Evolutionary conservation across 1,284 basidiomycete genomes (phyloP), one percentile per base, ranked within the genome.

Genomic region (Cutaneotrichosporon curvatum): DNA sequence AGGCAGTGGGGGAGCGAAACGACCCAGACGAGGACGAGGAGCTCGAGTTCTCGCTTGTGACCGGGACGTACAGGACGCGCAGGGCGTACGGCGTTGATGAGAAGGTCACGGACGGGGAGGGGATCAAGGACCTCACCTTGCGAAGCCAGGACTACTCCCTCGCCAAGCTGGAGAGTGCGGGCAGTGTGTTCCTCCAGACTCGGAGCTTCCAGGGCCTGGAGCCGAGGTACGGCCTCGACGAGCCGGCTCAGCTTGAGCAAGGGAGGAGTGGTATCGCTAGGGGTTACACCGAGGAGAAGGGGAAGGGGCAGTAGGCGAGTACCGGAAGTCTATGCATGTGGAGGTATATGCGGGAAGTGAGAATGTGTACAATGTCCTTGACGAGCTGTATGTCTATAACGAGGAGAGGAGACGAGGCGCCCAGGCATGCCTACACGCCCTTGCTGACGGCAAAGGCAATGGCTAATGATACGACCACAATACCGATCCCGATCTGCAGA

Each of bases 251-350:
- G 38, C 72, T 98, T 45, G 88, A 96, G 71, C 83, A 94, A 68
- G 94, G 89, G 1, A 75, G 88, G 48, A 86, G 79, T 56, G 94
- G 94, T 4, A 86, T 95, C 41, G 91, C 94, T 25, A 79, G 84
- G 54, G 87, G 85, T 4, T 97, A 98, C 67, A 73, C 77, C 14
- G 75, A 68, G 51, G 70, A 72, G 57, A 67, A 61, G 25, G 25
- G 25, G 7, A 28, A 7, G 25, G 25, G 25, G 8, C 25, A 28
- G 8, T 28, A 7, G 12, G 25, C 7, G 25, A 28, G 25, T 28
- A 28, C n/a, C n/a, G n/a, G n/a, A n/a, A n/a, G n/a, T 28, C 7
- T 28, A 28, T 28, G 25, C 25, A 28, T 28, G 25, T 28, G 25
- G 25, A 28, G 25, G 25, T 28, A 12, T 7, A 12, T 28, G 12